Evolutionary conservation across 1,139 yeast genomes (phyloP).

Genomic region (Pichia sp.): DNA sequence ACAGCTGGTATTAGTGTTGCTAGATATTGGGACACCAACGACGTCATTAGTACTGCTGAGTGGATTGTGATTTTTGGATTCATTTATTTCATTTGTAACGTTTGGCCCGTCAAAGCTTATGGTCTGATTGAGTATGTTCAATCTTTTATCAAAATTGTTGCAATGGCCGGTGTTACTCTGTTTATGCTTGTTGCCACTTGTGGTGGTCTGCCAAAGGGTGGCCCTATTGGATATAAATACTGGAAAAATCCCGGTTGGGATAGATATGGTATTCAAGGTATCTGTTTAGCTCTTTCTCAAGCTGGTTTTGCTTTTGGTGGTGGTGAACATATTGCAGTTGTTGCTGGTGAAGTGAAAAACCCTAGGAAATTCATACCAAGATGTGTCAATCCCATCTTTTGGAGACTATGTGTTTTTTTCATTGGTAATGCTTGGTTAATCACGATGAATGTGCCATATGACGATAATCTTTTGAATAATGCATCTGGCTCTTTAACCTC

Average conservation of each 20-base stretch:
- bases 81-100: conserved; percentile 36
- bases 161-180: conserved; percentile 63
- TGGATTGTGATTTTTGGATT: conserved; percentile 70
- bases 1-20: conserved; percentile 73
- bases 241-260: conserved; percentile 55
- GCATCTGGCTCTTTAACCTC: conserved; percentile 14
- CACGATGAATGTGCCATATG: conserved; percentile 32
- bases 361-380: conserved; percentile 45
- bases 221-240: conserved; percentile 69
- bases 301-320: conserved; percentile 42
- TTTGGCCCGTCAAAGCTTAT: conserved; percentile 50
- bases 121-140: conserved; percentile 61
- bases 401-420: conserved; percentile 41
- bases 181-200: conserved; percentile 64
- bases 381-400: conserved; percentile 43
- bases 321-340: conserved; percentile 45
- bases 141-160: conserved; percentile 58
- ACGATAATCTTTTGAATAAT: conserved; percentile 13
- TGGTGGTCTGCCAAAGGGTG: conserved; percentile 42
- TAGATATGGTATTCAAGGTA: conserved; percentile 18
- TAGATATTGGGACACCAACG: conserved; percentile 54
- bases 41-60: conserved; percentile 51
- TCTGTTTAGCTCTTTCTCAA: conserved; percentile 14
- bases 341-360: conserved; percentile 48
- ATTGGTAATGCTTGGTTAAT: conserved; percentile 40